Evolutionary conservation across 179 eudicot genomes (phyloP).

Genomic region (Silene coronaria): DNA sequence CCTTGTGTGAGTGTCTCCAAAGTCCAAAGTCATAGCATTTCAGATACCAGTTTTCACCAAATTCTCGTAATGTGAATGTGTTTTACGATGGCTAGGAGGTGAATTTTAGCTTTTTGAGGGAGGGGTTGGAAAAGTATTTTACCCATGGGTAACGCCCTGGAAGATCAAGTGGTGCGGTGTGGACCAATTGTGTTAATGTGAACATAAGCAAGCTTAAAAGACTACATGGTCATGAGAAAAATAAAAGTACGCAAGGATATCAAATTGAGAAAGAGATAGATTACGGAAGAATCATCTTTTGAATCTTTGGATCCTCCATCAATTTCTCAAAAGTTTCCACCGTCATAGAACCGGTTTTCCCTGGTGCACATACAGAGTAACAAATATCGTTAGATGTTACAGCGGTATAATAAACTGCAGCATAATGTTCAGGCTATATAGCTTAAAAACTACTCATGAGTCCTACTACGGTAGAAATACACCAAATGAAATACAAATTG

Average conservation of each 20-base stretch:
- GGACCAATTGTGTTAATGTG: too few species aligned
- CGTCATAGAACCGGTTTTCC: slow-evolving; percentile 33
- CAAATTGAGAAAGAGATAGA: slow-evolving; percentile 18
- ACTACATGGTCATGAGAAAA: neutral
- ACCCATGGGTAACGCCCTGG: too few species aligned
- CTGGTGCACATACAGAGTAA: slow-evolving; percentile 33
- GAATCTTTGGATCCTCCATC: slow-evolving; percentile 97
- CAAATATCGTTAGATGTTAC: neutral
- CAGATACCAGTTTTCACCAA: too few species aligned
- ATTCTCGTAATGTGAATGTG: too few species aligned
- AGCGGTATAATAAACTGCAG: neutral
- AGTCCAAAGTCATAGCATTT: too few species aligned
- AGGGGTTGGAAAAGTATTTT: too few species aligned
- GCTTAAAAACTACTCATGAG: neutral
- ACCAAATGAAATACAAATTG: neutral
- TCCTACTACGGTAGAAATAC: neutral
- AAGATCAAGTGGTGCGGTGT: too few species aligned
- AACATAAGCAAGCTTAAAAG: too few species aligned
- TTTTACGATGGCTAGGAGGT: too few species aligned
- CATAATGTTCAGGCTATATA: neutral
- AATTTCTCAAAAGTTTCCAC: slow-evolving; percentile 94
- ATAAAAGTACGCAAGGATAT: slow-evolving; percentile 13
- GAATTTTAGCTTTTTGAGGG: too few species aligned
- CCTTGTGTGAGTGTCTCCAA: too few species aligned
- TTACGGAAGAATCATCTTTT: slow-evolving; percentile 93